Evolutionary conservation across 2,329 filamentous ascomycete genomes (phyloP).

Genomic region (Botrytis porri): DNA sequence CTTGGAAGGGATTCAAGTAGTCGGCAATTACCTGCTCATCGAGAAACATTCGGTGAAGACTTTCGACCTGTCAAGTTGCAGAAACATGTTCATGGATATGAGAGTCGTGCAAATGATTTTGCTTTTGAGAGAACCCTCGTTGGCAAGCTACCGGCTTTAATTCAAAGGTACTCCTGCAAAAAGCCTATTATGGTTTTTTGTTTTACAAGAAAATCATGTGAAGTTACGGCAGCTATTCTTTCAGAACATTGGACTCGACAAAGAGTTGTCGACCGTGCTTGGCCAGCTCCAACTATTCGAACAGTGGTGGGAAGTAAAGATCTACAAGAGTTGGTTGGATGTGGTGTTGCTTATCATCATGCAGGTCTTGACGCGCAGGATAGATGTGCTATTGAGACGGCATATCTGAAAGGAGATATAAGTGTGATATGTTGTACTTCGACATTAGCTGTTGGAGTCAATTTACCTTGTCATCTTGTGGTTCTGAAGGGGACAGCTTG

Average conservation of each 20-base stretch:
- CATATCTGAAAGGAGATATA: slow-evolving; percentile 68
- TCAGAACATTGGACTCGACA: slow-evolving; percentile 62
- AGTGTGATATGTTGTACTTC: slow-evolving; percentile 84
- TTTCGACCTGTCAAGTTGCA: slow-evolving; percentile 75
- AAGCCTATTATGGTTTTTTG: slow-evolving; percentile 87
- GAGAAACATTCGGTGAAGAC: slow-evolving; percentile 73
- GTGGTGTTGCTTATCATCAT: slow-evolving; percentile 78
- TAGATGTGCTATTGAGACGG: slow-evolving; percentile 62
- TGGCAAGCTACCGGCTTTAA: slow-evolving; percentile 61
- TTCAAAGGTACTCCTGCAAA: slow-evolving; percentile 61
- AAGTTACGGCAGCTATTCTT: slow-evolving; percentile 64
- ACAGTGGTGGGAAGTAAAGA: slow-evolving; percentile 57
- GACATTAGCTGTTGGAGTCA: slow-evolving; percentile 79
- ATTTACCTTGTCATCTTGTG: slow-evolving; percentile 78
- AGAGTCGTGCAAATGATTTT: slow-evolving; percentile 64
- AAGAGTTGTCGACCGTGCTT: slow-evolving; percentile 52
- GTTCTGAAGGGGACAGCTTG: slow-evolving; percentile 76
- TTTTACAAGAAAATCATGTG: slow-evolving; percentile 69
- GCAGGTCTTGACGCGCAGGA: slow-evolving; percentile 68
- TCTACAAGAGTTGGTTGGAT: slow-evolving; percentile 49
- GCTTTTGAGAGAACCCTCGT: slow-evolving; percentile 70
- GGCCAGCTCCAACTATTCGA: slow-evolving; percentile 55
- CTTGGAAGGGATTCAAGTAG: slow-evolving; percentile 63
- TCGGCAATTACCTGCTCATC: slow-evolving; percentile 59
- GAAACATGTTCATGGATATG: slow-evolving; percentile 74